Evolutionary conservation across 768 basidiomycete genomes (phyloP).

Genomic region (Hemileccinum rubropunctum): DNA sequence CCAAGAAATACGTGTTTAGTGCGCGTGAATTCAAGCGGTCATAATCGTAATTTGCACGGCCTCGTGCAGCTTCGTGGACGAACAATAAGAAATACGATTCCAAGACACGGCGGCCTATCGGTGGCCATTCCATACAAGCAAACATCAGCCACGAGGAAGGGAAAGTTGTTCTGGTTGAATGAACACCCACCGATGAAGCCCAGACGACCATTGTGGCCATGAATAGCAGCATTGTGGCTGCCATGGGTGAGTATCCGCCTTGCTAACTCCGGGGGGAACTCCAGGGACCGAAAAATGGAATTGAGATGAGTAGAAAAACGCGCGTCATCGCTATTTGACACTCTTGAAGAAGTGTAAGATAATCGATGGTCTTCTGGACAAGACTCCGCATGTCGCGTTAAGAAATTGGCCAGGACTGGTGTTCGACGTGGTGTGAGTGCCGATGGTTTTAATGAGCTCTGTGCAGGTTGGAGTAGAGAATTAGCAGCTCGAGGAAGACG

Average conservation of each 20-base stretch:
- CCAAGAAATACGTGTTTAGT: conserved; percentile 68
- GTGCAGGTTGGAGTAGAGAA: conserved; percentile 10
- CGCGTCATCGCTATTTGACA: conserved; percentile 17
- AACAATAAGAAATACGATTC: conserved; percentile 75
- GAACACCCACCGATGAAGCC: conserved; percentile 60
- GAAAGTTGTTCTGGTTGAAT: not conserved
- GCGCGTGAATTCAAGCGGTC: conserved; percentile 55
- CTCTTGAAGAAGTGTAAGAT: not conserved
- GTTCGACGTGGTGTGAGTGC: conserved; percentile 17
- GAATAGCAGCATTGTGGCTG: conserved; percentile 62
- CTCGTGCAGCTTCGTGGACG: conserved; percentile 52
- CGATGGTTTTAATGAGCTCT: conserved; percentile 8
- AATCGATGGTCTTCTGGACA: conserved; percentile 1
- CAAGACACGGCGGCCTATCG: conserved; percentile 70
- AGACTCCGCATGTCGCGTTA: conserved; percentile 10
- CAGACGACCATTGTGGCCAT: conserved; percentile 71
- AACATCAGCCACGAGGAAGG: conserved; percentile 1
- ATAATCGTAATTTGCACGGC: conserved; percentile 50
- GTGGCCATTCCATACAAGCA: not conserved
- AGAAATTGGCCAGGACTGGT: conserved; percentile 5
- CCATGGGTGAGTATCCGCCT: conserved; percentile 74
- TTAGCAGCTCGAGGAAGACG: conserved; percentile 17
- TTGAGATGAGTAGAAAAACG: conserved; percentile 55
- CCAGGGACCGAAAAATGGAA: conserved; percentile 59
- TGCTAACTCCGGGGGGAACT: conserved; percentile 70